Base-by-base conservation (phyloP, 75 land plant species). In the Selaginella moellendorffii region DNA sequence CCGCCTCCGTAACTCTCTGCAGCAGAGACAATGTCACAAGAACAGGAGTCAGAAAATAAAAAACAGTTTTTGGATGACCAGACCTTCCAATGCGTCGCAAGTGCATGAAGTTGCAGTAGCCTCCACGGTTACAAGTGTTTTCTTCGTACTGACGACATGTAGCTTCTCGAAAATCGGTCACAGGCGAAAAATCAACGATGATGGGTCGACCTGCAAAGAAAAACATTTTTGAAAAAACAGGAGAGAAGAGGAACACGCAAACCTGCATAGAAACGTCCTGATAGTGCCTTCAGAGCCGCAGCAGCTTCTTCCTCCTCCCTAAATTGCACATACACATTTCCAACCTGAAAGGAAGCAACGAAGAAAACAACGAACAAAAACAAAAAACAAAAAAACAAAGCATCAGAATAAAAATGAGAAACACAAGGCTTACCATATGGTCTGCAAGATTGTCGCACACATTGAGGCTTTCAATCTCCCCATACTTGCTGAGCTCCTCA, bases 51-150 rank as follows among this genome's bases (percentile, higher is more conserved):
- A 56, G n/a, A 56, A 9, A 56, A 2, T 29, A 23, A 46, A 17
- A 25, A 42, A 17, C 68, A 1, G 19, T 18, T 20, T 21, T 20
- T 27, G 23, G 9, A 27, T 0, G 26, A 68, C 19, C 61, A 17
- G 27, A 72, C 81, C 81, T 65, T 5, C 82, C 81, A 59, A 79
- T 84, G 60, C 71, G 58, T 65, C 83, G 83, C 2, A 86, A 73
- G 63, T 83, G 87, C 90, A 86, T 86, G 56, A 86, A 86, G 27
- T 86, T 83, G 42, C 90, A 86, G 54, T 86, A 86, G 0, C 87
- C 90, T 1, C 90, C 90, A 0, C 90, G 79, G 68, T 84, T 86
- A 64, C 90, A 86, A 2, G 65, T 81, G 27, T 86, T 81, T 67
- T 84, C 90, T 74, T 86, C 90, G 62, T 64, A 86, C 65, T 84